Conservation (phyloP, 176 grass and related monocot genomes). For the Triticum urartu region DNA sequence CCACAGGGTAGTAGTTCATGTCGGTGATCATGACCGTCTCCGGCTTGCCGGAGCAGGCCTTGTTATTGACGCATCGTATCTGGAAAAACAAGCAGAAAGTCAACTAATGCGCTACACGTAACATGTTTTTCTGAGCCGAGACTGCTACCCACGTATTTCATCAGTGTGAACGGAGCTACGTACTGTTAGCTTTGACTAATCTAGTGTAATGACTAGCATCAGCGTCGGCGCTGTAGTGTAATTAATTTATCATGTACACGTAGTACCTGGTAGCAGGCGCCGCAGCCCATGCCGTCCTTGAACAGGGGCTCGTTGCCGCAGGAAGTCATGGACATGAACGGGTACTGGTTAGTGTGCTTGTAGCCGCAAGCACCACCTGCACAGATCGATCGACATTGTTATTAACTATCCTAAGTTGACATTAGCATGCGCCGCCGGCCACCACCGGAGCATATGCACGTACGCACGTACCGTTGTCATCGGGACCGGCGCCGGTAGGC, state of each 20-base stretch:
- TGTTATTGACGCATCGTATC: slow-evolving; percentile 38
- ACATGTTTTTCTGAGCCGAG: neutral
- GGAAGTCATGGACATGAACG: slow-evolving; percentile 57
- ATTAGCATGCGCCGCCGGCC: neutral
- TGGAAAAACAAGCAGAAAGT: neutral
- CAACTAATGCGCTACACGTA: neutral
- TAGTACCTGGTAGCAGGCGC: slow-evolving; percentile 53
- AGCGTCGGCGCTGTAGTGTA: neutral
- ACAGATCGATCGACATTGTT: neutral
- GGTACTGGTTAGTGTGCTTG: slow-evolving; percentile 45
- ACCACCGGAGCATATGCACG: neutral
- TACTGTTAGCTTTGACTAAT: slow-evolving; percentile 12
- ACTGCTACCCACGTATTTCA: neutral
- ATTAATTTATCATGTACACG: neutral
- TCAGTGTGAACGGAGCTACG: neutral
- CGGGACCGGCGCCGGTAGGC: slow-evolving; percentile 50
- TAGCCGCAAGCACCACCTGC: slow-evolving; percentile 67
- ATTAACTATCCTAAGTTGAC: no score
- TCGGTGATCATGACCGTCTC: slow-evolving; percentile 60
- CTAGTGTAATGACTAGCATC: neutral
- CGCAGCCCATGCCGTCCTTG: slow-evolving; percentile 57
- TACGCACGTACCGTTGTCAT: slow-evolving; percentile 50
- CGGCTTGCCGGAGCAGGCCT: slow-evolving; percentile 58
- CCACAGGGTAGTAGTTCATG: slow-evolving; percentile 56
- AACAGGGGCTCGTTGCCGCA: slow-evolving; percentile 52